Evolutionary conservation across 1,284 basidiomycete genomes (phyloP), one percentile per base, ranked within the genome.

Genomic region (Tilletiopsis washingtonensis): DNA sequence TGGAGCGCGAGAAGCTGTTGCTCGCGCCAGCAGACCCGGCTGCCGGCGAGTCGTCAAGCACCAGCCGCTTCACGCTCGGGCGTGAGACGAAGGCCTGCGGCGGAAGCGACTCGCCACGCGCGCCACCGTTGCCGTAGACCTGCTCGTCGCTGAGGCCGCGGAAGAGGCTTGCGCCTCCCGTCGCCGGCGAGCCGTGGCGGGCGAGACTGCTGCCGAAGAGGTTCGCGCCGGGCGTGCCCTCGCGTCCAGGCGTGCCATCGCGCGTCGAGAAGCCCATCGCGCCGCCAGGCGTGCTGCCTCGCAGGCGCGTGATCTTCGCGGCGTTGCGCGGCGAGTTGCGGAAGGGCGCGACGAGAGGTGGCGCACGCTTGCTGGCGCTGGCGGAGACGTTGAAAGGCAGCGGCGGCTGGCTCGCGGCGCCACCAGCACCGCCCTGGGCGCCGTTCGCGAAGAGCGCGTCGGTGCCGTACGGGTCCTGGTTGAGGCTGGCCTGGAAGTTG

Each of bases 391-490:
- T 68, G 61, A 71, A 71, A n/a, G 69, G 69, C 32, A 71, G 57
- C 34, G 56, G 53, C 39, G 46, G 50, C 17, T 63, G 60, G 40
- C 41, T 47, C 5, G 61, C 46, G 21, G 63, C 62, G 44, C 62
- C 68, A 23, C 58, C 56, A 14, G 67, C 40, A n/a, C 50, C 50
- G 32, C 53, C 57, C 53, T 65, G 43, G 0, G 49, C 52, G 42
- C 54, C 52, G 11, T 56, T 54, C 43, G 71, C 68, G 58, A 81
- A 80, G 37, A 81, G 72, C 15, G 77, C 77, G 68, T 88, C 90
- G 52, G 82, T 80, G 38, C 86, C 86, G 70, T 97, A 91, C 0
- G 93, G 91, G 64, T 80, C 79, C 69, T 90, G 84, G 42, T 86
- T 84, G 66, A 97, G 87, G 43, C 64, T 57, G 3, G 62, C 54